These are phyloP conservation scores for Boletellus sp. DNA, from an alignment of 768 basidiomycete genomes.

Conservation along the genomic window DNA sequence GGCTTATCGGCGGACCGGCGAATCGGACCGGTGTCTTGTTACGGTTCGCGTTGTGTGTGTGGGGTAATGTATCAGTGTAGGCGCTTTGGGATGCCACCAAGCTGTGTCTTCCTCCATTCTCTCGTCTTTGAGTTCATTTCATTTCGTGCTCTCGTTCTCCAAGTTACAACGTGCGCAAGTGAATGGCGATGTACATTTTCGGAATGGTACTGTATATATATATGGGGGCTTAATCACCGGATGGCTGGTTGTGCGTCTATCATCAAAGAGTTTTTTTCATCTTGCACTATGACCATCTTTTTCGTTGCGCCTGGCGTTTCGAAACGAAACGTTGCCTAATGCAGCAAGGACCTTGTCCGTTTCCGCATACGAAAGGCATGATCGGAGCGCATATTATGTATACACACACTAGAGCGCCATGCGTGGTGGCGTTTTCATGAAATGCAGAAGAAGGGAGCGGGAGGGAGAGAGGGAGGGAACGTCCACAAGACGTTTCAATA, in stretches of 20 bases:
- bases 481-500: neutral
- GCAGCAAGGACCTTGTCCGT: too few species aligned
- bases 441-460: too few species aligned
- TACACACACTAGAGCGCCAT: neutral
- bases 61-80: too few species aligned
- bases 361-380: too few species aligned
- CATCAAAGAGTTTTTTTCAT: neutral
- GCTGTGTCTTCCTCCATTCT: slow-evolving; percentile 3
- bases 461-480: too few species aligned
- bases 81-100: neutral
- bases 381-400: too few species aligned
- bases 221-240: slow-evolving; percentile 20
- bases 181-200: neutral
- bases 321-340: too few species aligned
- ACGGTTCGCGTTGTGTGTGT: too few species aligned
- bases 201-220: neutral
- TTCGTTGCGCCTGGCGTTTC: neutral
- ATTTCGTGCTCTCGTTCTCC: neutral
- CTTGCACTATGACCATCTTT: neutral
- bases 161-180: neutral
- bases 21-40: neutral
- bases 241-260: neutral
- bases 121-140: neutral
- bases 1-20: neutral
- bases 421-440: neutral